Conservation (phyloP, 495 filamentous ascomycete species). For the Neurospora sublineolata region DNA sequence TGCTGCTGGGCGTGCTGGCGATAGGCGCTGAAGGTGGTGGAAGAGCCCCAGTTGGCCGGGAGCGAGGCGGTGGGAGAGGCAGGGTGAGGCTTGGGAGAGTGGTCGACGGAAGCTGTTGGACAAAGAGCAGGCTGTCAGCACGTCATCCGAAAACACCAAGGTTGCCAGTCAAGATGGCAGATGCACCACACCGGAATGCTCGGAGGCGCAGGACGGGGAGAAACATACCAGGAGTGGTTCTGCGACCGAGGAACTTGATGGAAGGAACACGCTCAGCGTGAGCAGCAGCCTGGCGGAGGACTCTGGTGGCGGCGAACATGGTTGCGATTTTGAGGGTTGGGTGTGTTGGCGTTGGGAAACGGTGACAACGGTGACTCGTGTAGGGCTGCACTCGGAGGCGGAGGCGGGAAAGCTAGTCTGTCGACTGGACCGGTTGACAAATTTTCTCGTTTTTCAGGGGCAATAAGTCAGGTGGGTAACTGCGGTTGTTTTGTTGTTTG, state of each 20-base stretch:
- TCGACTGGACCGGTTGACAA: neutral
- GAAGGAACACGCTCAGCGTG: slow-evolving; percentile 59
- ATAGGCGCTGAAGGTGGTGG: slow-evolving; percentile 73
- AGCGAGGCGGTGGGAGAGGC: slow-evolving; percentile 43
- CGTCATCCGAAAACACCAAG: neutral
- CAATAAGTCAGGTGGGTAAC: neutral
- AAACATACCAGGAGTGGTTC: slow-evolving; percentile 63
- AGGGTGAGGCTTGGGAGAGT: slow-evolving; percentile 60
- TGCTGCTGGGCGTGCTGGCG: slow-evolving; percentile 87
- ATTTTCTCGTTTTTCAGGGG: neutral
- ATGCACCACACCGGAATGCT: neutral
- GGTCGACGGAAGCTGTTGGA: slow-evolving; percentile 57
- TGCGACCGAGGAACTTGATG: slow-evolving; percentile 89
- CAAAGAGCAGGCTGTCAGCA: neutral
- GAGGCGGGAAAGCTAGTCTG: neutral
- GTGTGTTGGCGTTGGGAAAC: neutral
- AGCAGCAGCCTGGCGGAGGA: slow-evolving; percentile 53
- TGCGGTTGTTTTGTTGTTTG: neutral
- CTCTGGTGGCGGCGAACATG: slow-evolving; percentile 52
- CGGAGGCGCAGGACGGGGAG: neutral
- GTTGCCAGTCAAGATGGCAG: neutral
- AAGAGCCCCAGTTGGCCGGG: slow-evolving; percentile 37
- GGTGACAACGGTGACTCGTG: neutral
- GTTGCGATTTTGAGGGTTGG: slow-evolving; percentile 7
- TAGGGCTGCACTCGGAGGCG: neutral